These are phyloP conservation scores for Pichia norvegensis DNA, from an alignment of 1,139 yeast species.

Conservation along the genomic window DNA sequence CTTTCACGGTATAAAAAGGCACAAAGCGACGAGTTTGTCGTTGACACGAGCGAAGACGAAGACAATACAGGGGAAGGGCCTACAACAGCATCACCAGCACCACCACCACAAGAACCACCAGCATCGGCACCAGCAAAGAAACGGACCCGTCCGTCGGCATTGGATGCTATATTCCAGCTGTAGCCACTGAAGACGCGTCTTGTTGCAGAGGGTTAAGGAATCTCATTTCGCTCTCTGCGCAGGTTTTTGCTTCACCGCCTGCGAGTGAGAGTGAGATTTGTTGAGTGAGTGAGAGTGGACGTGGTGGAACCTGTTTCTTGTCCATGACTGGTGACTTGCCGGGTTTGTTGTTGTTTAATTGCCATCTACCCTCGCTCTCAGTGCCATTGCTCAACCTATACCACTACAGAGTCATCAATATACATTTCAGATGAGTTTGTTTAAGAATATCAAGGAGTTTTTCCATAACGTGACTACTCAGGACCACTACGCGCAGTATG, in stretches of 20 bases:
- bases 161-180: not conserved
- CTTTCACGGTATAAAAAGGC: not conserved
- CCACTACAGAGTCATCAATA: not conserved
- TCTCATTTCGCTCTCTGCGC: no score
- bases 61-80: not conserved
- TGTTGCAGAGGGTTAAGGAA: no score
- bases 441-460: conserved; percentile 33
- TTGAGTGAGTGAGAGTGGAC: no score
- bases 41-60: not conserved
- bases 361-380: not conserved
- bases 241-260: no score
- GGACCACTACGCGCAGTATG: conserved; percentile 55
- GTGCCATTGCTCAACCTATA: not conserved
- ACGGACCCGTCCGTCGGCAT: not conserved
- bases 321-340: no score
- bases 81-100: not conserved
- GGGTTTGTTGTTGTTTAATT: not conserved
- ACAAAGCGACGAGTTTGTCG: not conserved
- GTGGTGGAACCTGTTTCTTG: no score
- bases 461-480: conserved; percentile 52
- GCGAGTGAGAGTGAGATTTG: no score
- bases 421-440: conserved; percentile 18
- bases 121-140: not conserved
- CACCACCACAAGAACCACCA: not conserved
- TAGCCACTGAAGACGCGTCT: not conserved